phyloP scores from a whole-genome alignment of 2,329 filamentous ascomycete species.

The Fusarium longipes region DNA sequence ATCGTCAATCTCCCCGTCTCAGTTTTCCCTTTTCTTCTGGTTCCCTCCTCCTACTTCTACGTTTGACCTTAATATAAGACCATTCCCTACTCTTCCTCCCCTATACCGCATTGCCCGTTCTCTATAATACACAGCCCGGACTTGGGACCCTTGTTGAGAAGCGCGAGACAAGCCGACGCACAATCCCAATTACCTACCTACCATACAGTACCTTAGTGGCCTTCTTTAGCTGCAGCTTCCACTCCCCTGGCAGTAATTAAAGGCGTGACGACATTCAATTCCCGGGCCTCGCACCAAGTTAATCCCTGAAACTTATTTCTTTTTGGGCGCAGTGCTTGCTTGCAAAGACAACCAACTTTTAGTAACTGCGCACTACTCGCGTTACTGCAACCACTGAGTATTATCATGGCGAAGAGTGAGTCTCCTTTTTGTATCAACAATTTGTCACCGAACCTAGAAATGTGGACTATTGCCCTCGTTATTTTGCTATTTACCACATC shows the following conservation, averaged over 20 bases:
- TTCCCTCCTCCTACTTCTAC: slow-evolving; percentile 1
- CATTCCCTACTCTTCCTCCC: neutral
- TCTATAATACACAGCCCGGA: neutral
- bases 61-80: neutral
- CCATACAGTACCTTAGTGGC: slow-evolving; percentile 24
- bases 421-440: neutral
- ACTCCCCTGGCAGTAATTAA: slow-evolving; percentile 27
- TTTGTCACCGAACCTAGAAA: neutral
- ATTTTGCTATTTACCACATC: neutral
- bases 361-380: neutral
- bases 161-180: slow-evolving; percentile 15
- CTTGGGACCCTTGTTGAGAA: slow-evolving; percentile 8
- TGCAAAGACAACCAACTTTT: slow-evolving; percentile 3
- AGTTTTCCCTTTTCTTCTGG: neutral
- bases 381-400: neutral
- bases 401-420: slow-evolving; percentile 44
- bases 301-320: slow-evolving; percentile 11
- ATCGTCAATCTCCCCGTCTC: slow-evolving; percentile 29
- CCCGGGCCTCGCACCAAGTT: slow-evolving; percentile 11
- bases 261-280: slow-evolving; percentile 38
- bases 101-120: neutral
- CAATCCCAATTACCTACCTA: slow-evolving; percentile 7
- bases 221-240: slow-evolving; percentile 26
- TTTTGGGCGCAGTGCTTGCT: slow-evolving; percentile 11
- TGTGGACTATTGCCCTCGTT: neutral